Base-by-base conservation (phyloP, 1,284 basidiomycete species). In the Rhodotorula sp. region DNA sequence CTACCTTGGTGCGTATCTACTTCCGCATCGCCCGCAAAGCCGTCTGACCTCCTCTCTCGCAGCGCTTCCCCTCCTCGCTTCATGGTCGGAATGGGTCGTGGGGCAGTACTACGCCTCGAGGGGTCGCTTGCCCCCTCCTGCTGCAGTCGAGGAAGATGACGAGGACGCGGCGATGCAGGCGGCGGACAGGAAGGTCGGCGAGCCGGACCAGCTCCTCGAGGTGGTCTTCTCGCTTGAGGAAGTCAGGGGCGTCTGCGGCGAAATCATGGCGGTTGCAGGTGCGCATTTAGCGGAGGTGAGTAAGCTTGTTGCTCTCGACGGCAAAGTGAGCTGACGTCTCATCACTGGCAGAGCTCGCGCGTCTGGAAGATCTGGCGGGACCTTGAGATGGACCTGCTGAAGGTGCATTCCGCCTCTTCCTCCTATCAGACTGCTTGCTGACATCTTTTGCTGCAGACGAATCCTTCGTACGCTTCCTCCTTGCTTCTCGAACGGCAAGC, bases 281-380 rank as follows among this genome's bases (percentile, higher is more conserved):
- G 15, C 20, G 11, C 66, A 73, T 30, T 18, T 75, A 7, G 55
- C 47, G 15, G 61, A 74, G 70, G 71, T 69, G 40, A 31, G 50
- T 67, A 30, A 28, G 20, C 30, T 7, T 0, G n/a, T 11, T 4
- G 2, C 26, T 2, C 4, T 3, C 24, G 0, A 11, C 1, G 40
- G 24, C 15, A 26, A 2, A 26, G 22, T 26, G 11, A 1, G 13
- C 30, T 28, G 11, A 5, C 24, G 1, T 26, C 11, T 24, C 22
- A 4, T 18, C 40, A 18, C 40, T 31, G 6, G n/a, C 78, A 92
- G 87, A 88, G 90, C 74, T 85, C 87, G 67, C 71, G 83, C 52
- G 77, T 94, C 2, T 94, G 90, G 89, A 86, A 90, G 72, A 70
- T 83, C 37, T 86, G 87, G 78, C 82, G 86, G 30, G 87, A 91